Evolutionary conservation across 129 eudicot genomes (phyloP).

Genomic region (Escallonia herrerae): DNA sequence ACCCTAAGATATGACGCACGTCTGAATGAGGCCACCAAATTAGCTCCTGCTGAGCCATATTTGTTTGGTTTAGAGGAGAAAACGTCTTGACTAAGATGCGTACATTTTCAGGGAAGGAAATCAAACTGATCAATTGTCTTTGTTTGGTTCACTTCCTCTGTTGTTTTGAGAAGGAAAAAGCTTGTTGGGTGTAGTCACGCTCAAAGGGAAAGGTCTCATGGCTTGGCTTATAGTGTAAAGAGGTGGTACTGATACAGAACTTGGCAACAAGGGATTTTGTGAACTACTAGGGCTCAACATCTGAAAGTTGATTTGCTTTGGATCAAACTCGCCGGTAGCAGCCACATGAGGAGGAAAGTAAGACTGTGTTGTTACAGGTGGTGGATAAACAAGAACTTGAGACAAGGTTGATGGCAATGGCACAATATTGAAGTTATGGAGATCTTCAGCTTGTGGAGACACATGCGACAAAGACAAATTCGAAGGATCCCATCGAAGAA

Average conservation of each 20-base stretch:
- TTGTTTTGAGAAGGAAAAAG: conserved; percentile 23
- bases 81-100: not conserved
- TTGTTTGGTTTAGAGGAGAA: not conserved
- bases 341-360: conserved; percentile 6
- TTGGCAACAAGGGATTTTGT: conserved; percentile 26
- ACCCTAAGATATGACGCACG: too few relatives aligned
- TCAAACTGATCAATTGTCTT: conserved; percentile 21
- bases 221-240: conserved; percentile 33
- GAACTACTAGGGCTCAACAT: conserved; percentile 38
- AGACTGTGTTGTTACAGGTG: conserved; percentile 13
- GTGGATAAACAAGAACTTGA: conserved; percentile 32
- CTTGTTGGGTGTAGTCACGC: conserved; percentile 33
- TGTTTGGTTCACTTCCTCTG: conserved; percentile 23
- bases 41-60: not conserved
- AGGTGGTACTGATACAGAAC: conserved; percentile 23
- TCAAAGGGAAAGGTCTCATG: conserved; percentile 43
- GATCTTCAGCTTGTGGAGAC: conserved; percentile 24
- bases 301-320: conserved; percentile 34
- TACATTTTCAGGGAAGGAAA: not conserved
- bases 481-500: conserved; percentile 51
- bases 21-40: too few relatives aligned
- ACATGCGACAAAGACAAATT: conserved; percentile 36
- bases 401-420: conserved; percentile 25
- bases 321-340: conserved; percentile 17
- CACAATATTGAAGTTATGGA: conserved; percentile 28